Evolutionary conservation across 2,329 filamentous ascomycete species (phyloP), one percentile per base, ranked within the genome.

Genomic region (Penicillium occitanis): DNA sequence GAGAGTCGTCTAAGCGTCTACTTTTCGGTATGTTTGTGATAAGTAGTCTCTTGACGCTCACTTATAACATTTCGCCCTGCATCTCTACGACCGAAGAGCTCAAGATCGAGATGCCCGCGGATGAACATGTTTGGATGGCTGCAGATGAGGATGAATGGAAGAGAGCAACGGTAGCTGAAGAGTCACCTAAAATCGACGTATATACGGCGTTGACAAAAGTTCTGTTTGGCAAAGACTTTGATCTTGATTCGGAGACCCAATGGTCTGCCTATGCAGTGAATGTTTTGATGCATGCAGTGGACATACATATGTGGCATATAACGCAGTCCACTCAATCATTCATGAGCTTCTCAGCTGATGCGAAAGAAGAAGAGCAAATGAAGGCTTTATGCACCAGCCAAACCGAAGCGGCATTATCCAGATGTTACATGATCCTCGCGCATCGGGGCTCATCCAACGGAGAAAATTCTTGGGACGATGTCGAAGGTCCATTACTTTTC

Each of bases 251-350:
- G 66, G 51, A 67, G 65, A 65, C 63, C 61, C 37, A 64, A 44
- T 66, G 65, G 65, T 71, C 73, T 11, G 70, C 72, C 3, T 73
- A 77, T 48, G 73, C 74, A 7, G 72, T 72, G 57, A 73, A 73
- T 14, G 71, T 76, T 14, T 67, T 77, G 28, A 76, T 75, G 69
- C 76, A 78, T 66, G 76, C 75, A 10, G 72, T 77, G 22, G 76
- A 74, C 58, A 72, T 77, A 53, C 73, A 78, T 59, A 73, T 77
- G 68, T 77, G 74, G 72, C 71, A 73, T 65, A 66, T 75, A 4
- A 72, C 74, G 11, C 74, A 78, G 63, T 73, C 72, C 25, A 72
- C 73, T 2, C 72, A 77, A 40, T 70, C 70, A 25, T 72, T 75
- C 57, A 67, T 67, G 30, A 59, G 68, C 35, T 68, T 70, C 35